Percentiles rank a stretch among this genome's conserved stretches.
Conservation (phyloP, 179 eudicot genomes). For the Nepenthes alata region DNA sequence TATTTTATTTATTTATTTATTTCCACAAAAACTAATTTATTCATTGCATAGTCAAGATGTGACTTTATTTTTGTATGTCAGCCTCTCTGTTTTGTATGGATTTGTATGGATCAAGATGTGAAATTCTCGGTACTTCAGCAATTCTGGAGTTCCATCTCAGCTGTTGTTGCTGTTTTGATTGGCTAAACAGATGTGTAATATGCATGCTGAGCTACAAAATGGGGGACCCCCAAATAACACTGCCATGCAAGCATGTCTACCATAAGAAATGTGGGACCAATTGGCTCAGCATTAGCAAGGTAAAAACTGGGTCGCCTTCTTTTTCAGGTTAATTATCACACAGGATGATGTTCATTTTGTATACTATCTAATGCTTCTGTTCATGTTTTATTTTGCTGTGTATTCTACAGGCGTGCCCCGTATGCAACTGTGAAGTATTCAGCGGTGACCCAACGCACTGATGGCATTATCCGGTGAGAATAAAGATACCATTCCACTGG, state of each 20-base stretch:
- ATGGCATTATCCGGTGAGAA: slow-evolving; percentile 10
- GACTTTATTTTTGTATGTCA: too few relatives aligned
- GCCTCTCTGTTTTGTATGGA: too few relatives aligned
- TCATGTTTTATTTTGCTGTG: background rate
- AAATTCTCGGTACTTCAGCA: too few relatives aligned
- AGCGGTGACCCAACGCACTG: slow-evolving; percentile 27
- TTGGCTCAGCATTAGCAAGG: slow-evolving; percentile 93
- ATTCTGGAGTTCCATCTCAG: too few relatives aligned
- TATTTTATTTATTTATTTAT: too few relatives aligned
- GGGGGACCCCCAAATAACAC: slow-evolving; percentile 52
- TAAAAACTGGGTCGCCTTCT: slow-evolving; percentile 7
- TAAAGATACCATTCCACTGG: slow-evolving; percentile 6
- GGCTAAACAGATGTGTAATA: slow-evolving; percentile 58
- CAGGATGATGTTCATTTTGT: background rate
- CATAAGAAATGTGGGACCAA: slow-evolving; percentile 66
- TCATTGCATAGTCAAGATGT: too few relatives aligned
- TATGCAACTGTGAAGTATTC: slow-evolving; percentile 28
- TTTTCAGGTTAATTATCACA: too few relatives aligned
- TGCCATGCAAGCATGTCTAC: slow-evolving; percentile 82
- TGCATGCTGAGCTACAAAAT: slow-evolving; percentile 86
- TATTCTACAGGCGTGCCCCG: slow-evolving; percentile 23
- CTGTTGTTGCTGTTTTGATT: background rate
- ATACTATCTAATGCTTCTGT: background rate
- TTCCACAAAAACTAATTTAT: too few relatives aligned
- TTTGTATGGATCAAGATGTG: too few relatives aligned